These are phyloP conservation scores for Aspergillus homomorphus DNA, from an alignment of 495 filamentous ascomycete genomes.

Conservation along the genomic window DNA sequence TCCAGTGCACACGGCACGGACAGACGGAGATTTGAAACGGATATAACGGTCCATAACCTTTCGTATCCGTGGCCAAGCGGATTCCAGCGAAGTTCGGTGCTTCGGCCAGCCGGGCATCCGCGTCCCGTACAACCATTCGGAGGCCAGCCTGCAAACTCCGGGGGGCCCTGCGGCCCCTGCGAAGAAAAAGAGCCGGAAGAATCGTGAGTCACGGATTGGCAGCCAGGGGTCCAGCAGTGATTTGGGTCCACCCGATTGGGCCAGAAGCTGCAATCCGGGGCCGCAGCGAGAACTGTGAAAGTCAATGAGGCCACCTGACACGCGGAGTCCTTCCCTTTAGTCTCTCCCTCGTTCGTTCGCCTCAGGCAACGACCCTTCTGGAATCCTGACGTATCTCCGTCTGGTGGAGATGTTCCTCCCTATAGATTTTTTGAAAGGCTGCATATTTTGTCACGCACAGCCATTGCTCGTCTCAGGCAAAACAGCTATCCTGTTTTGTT, in stretches of 20 bases:
- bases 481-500: not conserved
- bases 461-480: not conserved
- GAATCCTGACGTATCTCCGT: constrained; percentile 4
- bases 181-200: constrained; percentile 27
- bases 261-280: constrained; percentile 12
- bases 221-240: not conserved
- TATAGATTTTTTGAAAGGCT: not conserved
- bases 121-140: constrained; percentile 1
- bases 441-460: not conserved
- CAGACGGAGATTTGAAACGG: not conserved
- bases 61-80: not conserved
- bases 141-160: constrained; percentile 17
- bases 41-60: not conserved
- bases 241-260: constrained; percentile 16
- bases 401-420: not conserved
- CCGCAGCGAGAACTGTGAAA: constrained; percentile 10
- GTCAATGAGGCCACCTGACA: constrained; percentile 15
- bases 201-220: constrained; percentile 16
- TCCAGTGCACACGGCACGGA: not conserved
- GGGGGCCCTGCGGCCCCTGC: not conserved
- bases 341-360: not conserved
- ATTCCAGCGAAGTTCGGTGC: constrained; percentile 5
- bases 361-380: constrained; percentile 10
- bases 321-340: not conserved
- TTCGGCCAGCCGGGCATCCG: constrained; percentile 20